Conservation (phyloP, 768 basidiomycete genomes). For the Hygrocybe punicea region DNA sequence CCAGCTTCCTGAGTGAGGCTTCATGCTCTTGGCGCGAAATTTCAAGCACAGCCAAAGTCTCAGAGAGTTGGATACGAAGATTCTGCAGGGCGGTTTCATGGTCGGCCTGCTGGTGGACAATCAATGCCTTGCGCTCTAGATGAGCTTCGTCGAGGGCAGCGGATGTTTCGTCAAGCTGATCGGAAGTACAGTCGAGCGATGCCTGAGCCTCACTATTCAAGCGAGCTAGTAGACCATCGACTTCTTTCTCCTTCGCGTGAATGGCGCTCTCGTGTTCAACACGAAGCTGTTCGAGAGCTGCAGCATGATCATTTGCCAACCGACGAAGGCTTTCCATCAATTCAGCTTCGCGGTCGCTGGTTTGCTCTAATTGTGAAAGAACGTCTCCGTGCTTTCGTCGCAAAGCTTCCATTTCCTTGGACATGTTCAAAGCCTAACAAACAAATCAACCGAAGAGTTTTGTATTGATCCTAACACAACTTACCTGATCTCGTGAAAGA, state of each 20-base stretch:
- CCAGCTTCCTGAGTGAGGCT: conserved; percentile 55
- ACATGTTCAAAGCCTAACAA: conserved; percentile 76
- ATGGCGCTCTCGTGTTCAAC: conserved; percentile 47
- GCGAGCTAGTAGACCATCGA: conserved; percentile 47
- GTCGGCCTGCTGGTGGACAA: conserved; percentile 48
- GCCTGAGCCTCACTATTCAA: conserved; percentile 51
- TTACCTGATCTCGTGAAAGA: conserved; percentile 81
- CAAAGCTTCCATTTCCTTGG: conserved; percentile 75
- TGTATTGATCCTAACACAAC: conserved; percentile 11
- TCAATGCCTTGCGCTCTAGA: conserved; percentile 44
- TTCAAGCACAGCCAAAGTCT: conserved; percentile 42
- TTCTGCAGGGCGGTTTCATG: conserved; percentile 41
- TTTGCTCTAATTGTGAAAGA: conserved; percentile 49
- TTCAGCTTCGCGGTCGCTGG: conserved; percentile 54
- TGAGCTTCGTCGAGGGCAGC: conserved; percentile 45
- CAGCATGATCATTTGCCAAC: conserved; percentile 49
- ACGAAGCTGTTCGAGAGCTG: conserved; percentile 48
- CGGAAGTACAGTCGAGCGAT: conserved; percentile 36
- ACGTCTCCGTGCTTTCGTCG: conserved; percentile 57
- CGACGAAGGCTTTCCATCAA: conserved; percentile 50
- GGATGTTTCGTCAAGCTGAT: conserved; percentile 44
- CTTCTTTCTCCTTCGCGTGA: conserved; percentile 35
- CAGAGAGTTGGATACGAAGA: conserved; percentile 45
- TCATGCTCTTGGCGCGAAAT: conserved; percentile 57
- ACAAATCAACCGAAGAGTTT: background rate